phyloP scores from a whole-genome alignment of 148 eudicot genomes.

The Beta vulgaris region DNA sequence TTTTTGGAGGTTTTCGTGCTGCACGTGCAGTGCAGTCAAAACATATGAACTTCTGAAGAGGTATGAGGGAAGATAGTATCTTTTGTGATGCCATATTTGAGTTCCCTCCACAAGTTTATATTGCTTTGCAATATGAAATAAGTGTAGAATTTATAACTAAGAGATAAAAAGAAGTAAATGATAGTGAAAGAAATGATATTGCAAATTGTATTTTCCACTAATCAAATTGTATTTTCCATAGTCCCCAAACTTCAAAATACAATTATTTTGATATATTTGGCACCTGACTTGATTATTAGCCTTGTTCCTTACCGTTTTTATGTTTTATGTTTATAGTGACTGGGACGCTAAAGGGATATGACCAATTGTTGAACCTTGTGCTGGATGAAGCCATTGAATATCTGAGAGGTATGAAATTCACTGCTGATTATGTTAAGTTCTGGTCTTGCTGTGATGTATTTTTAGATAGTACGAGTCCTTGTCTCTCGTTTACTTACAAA shows the following conservation, averaged over 20 bases:
- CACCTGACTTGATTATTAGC: neutral
- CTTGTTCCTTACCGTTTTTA: neutral
- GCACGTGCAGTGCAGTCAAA: neutral
- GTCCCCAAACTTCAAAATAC: too few relatives aligned
- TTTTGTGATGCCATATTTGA: neutral
- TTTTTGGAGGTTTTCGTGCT: neutral
- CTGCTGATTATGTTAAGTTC: neutral
- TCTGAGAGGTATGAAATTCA: conserved; percentile 59
- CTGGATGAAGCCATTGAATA: conserved; percentile 90
- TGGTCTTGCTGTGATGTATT: neutral
- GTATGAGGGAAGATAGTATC: neutral
- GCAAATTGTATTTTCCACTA: too few relatives aligned
- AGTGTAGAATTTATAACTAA: too few relatives aligned
- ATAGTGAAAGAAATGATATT: too few relatives aligned
- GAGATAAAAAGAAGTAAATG: too few relatives aligned
- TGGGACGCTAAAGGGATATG: conserved; percentile 92
- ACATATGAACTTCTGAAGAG: neutral
- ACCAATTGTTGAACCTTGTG: conserved; percentile 92
- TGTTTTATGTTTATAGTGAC: conserved; percentile 43
- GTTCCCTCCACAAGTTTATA: neutral
- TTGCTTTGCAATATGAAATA: neutral
- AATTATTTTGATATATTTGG: neutral
- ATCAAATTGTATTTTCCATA: too few relatives aligned
- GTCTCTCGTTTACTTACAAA: neutral
- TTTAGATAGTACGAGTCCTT: neutral